phyloP scores from a whole-genome alignment of 768 basidiomycete species.

The Trametes punicea region DNA sequence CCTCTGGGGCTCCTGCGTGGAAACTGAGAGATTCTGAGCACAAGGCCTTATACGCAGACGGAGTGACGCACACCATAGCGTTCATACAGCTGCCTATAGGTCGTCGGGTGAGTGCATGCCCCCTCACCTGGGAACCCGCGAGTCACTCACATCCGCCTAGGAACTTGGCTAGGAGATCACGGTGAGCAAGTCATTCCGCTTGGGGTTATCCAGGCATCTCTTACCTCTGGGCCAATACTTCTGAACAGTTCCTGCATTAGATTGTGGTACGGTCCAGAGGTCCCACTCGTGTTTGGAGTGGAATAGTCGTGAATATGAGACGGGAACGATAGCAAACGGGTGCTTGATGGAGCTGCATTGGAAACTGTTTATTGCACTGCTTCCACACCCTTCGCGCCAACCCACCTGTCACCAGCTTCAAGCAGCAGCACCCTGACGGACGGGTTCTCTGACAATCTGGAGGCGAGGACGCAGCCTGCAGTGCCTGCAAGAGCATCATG shows the following conservation, averaged over 20 bases:
- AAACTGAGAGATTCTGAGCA: conserved; percentile 24
- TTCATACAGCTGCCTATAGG: conserved; percentile 59
- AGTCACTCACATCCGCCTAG: conserved; percentile 64
- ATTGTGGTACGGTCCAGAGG: conserved; percentile 56
- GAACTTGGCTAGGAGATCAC: conserved; percentile 47
- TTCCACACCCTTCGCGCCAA: too few species aligned
- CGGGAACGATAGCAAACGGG: conserved; percentile 18
- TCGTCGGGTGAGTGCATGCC: background rate
- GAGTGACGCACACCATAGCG: conserved; percentile 42
- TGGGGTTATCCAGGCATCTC: too few species aligned
- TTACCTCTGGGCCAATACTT: conserved; percentile 67
- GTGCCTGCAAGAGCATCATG: conserved; percentile 39
- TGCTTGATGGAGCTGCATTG: conserved; percentile 17
- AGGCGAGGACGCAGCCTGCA: conserved; percentile 58
- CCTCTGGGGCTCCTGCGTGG: conserved; percentile 63
- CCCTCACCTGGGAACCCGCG: background rate
- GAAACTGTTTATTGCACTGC: too few species aligned
- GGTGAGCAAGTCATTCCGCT: too few species aligned
- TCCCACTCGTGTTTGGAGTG: conserved; percentile 48
- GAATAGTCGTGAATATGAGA: conserved; percentile 35
- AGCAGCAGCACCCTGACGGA: conserved; percentile 51
- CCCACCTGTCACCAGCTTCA: conserved; percentile 60
- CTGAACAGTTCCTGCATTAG: conserved; percentile 42
- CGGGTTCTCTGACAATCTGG: conserved; percentile 56
- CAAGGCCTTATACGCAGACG: too few species aligned